phyloP scores from a whole-genome alignment of 495 filamentous ascomycete genomes.

The Pyronema domesticum region DNA sequence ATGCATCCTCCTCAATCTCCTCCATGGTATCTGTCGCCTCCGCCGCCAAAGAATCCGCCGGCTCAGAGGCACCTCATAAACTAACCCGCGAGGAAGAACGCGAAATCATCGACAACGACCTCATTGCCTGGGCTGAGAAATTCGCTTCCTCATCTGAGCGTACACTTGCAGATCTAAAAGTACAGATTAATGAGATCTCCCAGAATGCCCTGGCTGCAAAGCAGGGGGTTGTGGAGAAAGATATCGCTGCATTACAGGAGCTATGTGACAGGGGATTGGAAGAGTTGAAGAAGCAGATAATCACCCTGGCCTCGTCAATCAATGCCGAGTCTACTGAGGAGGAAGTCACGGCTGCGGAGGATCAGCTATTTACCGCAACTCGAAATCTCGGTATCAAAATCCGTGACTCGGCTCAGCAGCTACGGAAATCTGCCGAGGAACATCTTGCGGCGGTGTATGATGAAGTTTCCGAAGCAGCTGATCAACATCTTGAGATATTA shows the following conservation, averaged over 20 bases:
- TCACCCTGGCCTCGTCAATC: slow-evolving; percentile 35
- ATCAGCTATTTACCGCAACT: slow-evolving; percentile 45
- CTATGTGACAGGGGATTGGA: slow-evolving; percentile 42
- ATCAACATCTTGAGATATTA: slow-evolving; percentile 65
- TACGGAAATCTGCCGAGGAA: slow-evolving; percentile 59
- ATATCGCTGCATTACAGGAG: slow-evolving; percentile 39
- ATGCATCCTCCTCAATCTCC: neutral
- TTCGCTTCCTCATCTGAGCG: slow-evolving; percentile 69
- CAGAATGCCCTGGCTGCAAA: slow-evolving; percentile 33
- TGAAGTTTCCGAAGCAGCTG: slow-evolving; percentile 54
- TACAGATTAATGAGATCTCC: slow-evolving; percentile 61
- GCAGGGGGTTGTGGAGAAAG: slow-evolving; percentile 28
- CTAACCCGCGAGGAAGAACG: slow-evolving; percentile 34
- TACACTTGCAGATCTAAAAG: slow-evolving; percentile 51
- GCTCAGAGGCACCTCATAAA: slow-evolving; percentile 10
- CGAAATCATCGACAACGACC: slow-evolving; percentile 56
- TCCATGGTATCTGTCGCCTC: slow-evolving; percentile 12
- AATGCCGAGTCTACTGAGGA: slow-evolving; percentile 36
- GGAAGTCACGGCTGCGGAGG: slow-evolving; percentile 32
- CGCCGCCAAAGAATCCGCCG: slow-evolving; percentile 8
- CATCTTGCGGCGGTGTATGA: slow-evolving; percentile 53
- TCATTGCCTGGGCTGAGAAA: slow-evolving; percentile 65
- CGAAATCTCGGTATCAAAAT: slow-evolving; percentile 57
- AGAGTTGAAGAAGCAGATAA: slow-evolving; percentile 48
- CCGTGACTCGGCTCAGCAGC: slow-evolving; percentile 60